Conservation (phyloP, 805 yeast species). For the Teunomyces panamensis region DNA sequence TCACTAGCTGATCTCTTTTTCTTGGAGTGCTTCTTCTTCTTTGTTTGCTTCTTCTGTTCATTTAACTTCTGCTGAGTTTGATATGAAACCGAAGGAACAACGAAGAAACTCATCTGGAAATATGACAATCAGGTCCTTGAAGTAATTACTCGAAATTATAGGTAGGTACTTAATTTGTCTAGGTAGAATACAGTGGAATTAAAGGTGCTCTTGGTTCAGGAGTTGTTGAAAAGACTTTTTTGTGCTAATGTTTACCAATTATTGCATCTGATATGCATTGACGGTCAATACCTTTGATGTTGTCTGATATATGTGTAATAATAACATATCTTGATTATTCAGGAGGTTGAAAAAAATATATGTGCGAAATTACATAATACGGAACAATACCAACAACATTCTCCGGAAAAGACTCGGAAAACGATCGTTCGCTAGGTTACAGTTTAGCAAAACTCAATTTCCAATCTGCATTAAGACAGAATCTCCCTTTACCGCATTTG, state of each 20-base stretch:
- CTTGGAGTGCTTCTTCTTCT: conserved; percentile 8
- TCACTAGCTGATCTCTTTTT: not conserved
- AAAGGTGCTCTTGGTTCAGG: not conserved
- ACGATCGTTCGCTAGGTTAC: not conserved
- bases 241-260: not conserved
- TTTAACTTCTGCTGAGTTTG: conserved; percentile 39
- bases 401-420: not conserved
- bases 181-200: not conserved
- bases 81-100: conserved; percentile 39
- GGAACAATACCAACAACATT: too few relatives aligned
- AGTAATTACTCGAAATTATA: not conserved
- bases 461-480: not conserved
- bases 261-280: not conserved
- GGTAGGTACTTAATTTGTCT: not conserved
- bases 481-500: not conserved
- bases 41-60: conserved; percentile 14
- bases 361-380: not conserved
- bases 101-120: conserved; percentile 32
- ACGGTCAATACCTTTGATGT: not conserved
- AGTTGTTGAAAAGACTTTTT: not conserved
- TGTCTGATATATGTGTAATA: not conserved
- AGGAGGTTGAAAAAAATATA: not conserved
- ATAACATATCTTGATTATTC: not conserved
- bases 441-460: not conserved
- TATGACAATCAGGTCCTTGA: not conserved